These are phyloP conservation scores for Linnemannia exigua DNA, from an alignment of 192 early-diverging fungal genomes.

Conservation along the genomic window DNA sequence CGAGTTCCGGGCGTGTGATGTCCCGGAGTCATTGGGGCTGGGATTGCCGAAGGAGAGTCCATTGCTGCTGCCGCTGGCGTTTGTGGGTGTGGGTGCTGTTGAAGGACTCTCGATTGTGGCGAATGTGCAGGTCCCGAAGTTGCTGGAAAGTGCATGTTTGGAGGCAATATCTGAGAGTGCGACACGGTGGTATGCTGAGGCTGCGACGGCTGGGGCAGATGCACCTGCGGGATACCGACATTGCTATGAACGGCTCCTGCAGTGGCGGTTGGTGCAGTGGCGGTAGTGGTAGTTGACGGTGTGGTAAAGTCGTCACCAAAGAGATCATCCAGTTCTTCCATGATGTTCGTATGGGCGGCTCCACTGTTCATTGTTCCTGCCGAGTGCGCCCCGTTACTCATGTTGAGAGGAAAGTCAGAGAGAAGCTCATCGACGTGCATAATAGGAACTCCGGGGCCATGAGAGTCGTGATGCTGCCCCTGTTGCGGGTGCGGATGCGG, in stretches of 20 bases:
- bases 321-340: slow-evolving; percentile 44
- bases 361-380: slow-evolving; percentile 21
- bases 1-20: slow-evolving; percentile 3
- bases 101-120: not conserved
- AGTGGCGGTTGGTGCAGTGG: not conserved
- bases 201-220: slow-evolving; percentile 4
- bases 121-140: slow-evolving; percentile 16
- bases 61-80: not conserved
- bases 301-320: slow-evolving; percentile 39
- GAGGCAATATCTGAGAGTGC: slow-evolving; percentile 5
- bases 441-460: slow-evolving; percentile 29
- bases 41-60: slow-evolving; percentile 15
- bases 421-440: slow-evolving; percentile 48
- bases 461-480: slow-evolving; percentile 17
- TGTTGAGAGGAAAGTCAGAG: slow-evolving; percentile 37
- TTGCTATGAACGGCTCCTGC: not conserved
- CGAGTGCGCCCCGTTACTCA: slow-evolving; percentile 15
- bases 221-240: not conserved
- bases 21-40: not conserved
- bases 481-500: slow-evolving; percentile 2
- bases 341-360: slow-evolving; percentile 36
- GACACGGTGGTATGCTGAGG: slow-evolving; percentile 6
- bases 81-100: slow-evolving; percentile 9
- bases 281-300: not conserved
- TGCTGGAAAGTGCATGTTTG: slow-evolving; percentile 18